These are phyloP conservation scores for Lepidium didymum DNA, from an alignment of 345 rosid genomes.

Conservation along the genomic window DNA sequence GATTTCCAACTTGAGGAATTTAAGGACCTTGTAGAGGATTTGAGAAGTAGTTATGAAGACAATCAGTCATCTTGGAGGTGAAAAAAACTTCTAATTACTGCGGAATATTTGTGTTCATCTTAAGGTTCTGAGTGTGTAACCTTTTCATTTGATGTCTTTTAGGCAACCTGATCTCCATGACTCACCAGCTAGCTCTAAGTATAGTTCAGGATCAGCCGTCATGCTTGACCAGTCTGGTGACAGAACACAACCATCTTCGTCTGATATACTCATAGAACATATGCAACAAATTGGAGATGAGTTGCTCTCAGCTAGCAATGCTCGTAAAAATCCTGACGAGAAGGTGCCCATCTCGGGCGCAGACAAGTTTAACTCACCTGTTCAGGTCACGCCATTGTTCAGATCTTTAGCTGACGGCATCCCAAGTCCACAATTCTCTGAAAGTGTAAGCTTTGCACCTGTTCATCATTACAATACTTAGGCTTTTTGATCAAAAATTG, in stretches of 20 bases:
- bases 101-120: background rate
- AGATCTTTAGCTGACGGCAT: slow-evolving; percentile 93
- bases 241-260: slow-evolving; percentile 38
- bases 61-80: slow-evolving; percentile 74
- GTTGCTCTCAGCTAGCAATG: slow-evolving; percentile 37
- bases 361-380: slow-evolving; percentile 66
- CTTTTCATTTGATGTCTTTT: slow-evolving; percentile 30
- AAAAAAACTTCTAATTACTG: background rate
- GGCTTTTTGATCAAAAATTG: background rate
- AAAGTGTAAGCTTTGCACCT: slow-evolving; percentile 64
- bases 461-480: background rate
- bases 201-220: slow-evolving; percentile 75
- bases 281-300: slow-evolving; percentile 43
- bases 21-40: slow-evolving; percentile 67
- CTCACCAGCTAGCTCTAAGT: slow-evolving; percentile 85
- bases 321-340: slow-evolving; percentile 25
- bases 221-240: slow-evolving; percentile 41
- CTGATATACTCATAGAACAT: slow-evolving; percentile 32
- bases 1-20: slow-evolving; percentile 71
- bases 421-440: slow-evolving; percentile 94
- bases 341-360: slow-evolving; percentile 39
- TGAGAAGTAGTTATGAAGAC: slow-evolving; percentile 55
- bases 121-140: slow-evolving; percentile 11
- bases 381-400: slow-evolving; percentile 88
- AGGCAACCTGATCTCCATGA: slow-evolving; percentile 80